Percentiles rank a stretch among this genome's conserved stretches.
Evolutionary conservation across 345 rosid species (phyloP).

Genomic region (Bruguiera sexangula): DNA sequence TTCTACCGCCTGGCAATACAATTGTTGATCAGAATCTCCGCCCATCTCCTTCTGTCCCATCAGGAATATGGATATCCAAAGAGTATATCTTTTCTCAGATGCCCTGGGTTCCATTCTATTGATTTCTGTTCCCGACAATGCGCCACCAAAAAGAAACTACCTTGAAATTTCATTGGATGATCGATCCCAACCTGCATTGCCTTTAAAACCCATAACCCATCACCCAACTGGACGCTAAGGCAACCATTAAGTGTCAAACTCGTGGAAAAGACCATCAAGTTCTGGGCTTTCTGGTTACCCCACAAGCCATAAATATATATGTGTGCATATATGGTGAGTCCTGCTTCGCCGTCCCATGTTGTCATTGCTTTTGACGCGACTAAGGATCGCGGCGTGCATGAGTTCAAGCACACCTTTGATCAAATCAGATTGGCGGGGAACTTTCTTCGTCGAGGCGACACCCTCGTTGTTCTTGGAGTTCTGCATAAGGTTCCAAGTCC

Average conservation of each 20-base stretch:
- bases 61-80: too few species aligned
- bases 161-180: slow-evolving; percentile 18
- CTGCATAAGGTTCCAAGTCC: slow-evolving; percentile 52
- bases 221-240: too few species aligned
- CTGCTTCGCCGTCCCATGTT: slow-evolving; percentile 33
- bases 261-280: not conserved
- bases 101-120: too few species aligned
- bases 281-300: not conserved
- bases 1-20: too few species aligned
- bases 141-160: too few species aligned
- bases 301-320: not conserved
- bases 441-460: slow-evolving; percentile 49
- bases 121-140: too few species aligned
- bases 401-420: slow-evolving; percentile 34
- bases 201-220: too few species aligned
- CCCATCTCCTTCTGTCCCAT: too few species aligned
- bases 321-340: slow-evolving; percentile 29
- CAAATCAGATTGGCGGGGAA: slow-evolving; percentile 36
- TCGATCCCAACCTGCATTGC: slow-evolving; percentile 18
- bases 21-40: too few species aligned
- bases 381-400: slow-evolving; percentile 39
- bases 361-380: slow-evolving; percentile 57
- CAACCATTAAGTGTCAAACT: too few species aligned
- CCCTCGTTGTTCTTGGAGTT: slow-evolving; percentile 49
- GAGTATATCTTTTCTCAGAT: too few species aligned